These are phyloP conservation scores for Pseudoturritis turrita DNA, from an alignment of 345 rosid species.

Conservation along the genomic window DNA sequence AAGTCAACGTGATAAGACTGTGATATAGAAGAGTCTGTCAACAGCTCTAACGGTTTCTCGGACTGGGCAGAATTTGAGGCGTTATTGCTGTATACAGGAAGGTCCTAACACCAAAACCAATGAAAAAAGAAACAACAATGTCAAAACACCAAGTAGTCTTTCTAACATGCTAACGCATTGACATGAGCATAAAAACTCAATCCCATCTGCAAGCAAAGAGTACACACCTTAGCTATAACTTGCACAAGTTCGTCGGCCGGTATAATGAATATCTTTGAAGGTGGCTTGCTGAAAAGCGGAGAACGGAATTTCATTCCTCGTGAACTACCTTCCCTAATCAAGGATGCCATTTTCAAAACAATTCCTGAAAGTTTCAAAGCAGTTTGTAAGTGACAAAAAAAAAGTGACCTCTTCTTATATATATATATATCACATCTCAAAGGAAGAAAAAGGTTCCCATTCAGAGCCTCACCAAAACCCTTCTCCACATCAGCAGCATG, in stretches of 20 bases:
- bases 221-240: slow-evolving; percentile 81
- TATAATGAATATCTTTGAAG: slow-evolving; percentile 55
- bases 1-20: slow-evolving; percentile 49
- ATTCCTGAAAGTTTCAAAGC: slow-evolving; percentile 49
- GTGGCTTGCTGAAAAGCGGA: slow-evolving; percentile 59
- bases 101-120: slow-evolving; percentile 48
- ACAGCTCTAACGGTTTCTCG: slow-evolving; percentile 60
- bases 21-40: slow-evolving; percentile 78
- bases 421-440: not conserved
- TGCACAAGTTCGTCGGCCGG: slow-evolving; percentile 83
- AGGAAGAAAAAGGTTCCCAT: slow-evolving; percentile 3
- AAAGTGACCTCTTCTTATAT: not conserved
- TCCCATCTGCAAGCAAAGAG: not conserved
- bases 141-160: slow-evolving; percentile 9
- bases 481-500: slow-evolving; percentile 69
- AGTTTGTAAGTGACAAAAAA: not conserved
- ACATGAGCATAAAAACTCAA: slow-evolving; percentile 3
- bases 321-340: slow-evolving; percentile 55
- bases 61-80: slow-evolving; percentile 43
- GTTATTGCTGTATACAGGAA: slow-evolving; percentile 61
- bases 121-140: not conserved
- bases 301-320: slow-evolving; percentile 46
- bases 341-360: slow-evolving; percentile 81
- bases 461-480: slow-evolving; percentile 56
- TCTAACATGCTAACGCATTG: not conserved